phyloP scores from a whole-genome alignment of 1,139 yeast genomes.

The Magnusiomyces paraingens region DNA sequence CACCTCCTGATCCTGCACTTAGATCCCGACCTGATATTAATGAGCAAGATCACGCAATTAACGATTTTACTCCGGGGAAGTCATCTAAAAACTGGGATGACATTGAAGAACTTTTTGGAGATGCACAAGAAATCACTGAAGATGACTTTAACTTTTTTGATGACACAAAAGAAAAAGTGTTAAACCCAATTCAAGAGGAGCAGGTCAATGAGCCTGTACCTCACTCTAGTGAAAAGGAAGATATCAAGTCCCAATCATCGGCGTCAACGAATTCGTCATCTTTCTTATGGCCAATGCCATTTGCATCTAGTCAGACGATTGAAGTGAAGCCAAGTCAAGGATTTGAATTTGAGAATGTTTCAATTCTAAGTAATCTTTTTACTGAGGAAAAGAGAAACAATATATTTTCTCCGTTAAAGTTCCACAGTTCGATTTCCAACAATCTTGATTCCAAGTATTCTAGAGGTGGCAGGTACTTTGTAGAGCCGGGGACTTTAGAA shows the following conservation, averaged over 20 bases:
- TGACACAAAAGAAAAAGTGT: conserved; percentile 24
- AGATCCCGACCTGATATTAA: conserved; percentile 16
- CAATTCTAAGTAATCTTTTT: conserved; percentile 40
- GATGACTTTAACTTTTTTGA: conserved; percentile 41
- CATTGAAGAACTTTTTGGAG: conserved; percentile 40
- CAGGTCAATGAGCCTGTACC: neutral
- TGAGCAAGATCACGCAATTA: neutral
- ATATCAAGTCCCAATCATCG: neutral
- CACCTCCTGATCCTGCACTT: conserved; percentile 34
- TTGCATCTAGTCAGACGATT: neutral
- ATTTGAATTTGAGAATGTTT: neutral
- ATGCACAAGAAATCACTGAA: conserved; percentile 36
- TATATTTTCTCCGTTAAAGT: conserved; percentile 65
- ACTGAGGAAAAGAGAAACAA: neutral
- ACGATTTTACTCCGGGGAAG: conserved; percentile 20
- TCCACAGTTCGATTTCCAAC: conserved; percentile 69
- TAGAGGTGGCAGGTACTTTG: conserved; percentile 79
- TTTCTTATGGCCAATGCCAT: neutral
- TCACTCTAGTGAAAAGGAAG: neutral
- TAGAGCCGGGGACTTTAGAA: conserved; percentile 30
- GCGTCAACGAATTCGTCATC: neutral
- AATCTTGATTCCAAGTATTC: conserved; percentile 78
- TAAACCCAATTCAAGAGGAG: neutral
- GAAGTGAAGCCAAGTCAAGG: neutral
- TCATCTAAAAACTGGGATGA: conserved; percentile 34